phyloP scores from a whole-genome alignment of 116 monocot species.

The Cymodocea nodosa region DNA sequence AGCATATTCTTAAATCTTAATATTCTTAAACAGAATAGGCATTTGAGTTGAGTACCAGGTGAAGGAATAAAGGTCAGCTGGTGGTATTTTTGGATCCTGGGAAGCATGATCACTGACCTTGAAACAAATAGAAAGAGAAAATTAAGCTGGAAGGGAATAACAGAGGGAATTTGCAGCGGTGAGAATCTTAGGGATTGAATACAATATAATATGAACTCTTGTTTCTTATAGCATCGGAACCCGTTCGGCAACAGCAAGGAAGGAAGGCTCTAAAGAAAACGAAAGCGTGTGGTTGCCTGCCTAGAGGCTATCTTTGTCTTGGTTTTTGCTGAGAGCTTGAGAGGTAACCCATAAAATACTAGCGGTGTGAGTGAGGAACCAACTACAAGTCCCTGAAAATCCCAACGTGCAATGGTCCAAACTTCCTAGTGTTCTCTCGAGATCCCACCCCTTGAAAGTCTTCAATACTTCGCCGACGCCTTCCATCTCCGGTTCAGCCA shows the following conservation, averaged over 20 bases:
- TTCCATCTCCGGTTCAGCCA: slow-evolving; percentile 1
- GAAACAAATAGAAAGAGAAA: background rate
- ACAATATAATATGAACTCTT: background rate
- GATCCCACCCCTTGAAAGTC: slow-evolving; percentile 2
- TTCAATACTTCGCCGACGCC: slow-evolving; percentile 1
- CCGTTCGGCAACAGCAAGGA: slow-evolving; percentile 10
- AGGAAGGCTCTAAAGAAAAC: slow-evolving; percentile 7
- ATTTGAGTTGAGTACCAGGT: background rate
- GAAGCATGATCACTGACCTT: slow-evolving; percentile 6
- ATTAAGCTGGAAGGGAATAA: slow-evolving; percentile 11
- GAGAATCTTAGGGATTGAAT: slow-evolving; percentile 23
- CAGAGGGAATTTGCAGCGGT: slow-evolving; percentile 25
- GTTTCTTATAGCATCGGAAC: slow-evolving; percentile 8
- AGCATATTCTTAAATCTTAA: too few relatives aligned
- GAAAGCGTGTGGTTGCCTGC: slow-evolving; percentile 5
- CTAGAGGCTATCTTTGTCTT: slow-evolving; percentile 13
- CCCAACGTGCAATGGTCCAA: slow-evolving; percentile 7
- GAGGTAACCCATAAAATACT: background rate
- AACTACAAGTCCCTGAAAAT: slow-evolving; percentile 9
- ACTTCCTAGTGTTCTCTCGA: slow-evolving; percentile 3
- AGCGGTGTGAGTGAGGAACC: background rate
- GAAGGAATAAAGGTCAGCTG: background rate
- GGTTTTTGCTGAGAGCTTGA: slow-evolving; percentile 8
- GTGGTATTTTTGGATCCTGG: slow-evolving; percentile 37
- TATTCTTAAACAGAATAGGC: background rate